A percentile compares a stretch with the other conserved stretches of the same genome.
These are phyloP conservation scores for Vitis riparia DNA, from an alignment of 164 flowering plant genomes.

Conservation along the genomic window DNA sequence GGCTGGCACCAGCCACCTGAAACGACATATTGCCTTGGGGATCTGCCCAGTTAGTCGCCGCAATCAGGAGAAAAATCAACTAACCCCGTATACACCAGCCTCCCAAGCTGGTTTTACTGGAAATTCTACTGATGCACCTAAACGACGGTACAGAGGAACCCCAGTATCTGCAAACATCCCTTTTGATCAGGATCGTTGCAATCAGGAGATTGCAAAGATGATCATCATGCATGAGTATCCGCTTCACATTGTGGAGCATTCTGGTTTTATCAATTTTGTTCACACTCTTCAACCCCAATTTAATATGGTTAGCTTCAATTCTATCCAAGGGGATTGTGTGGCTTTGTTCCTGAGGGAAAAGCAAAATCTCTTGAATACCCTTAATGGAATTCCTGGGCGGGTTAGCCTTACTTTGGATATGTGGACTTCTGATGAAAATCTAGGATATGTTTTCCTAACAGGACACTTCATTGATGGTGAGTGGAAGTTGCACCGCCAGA, in stretches of 20 bases:
- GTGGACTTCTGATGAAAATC: slow-evolving; percentile 55
- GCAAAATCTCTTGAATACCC: slow-evolving; percentile 42
- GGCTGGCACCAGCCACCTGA: slow-evolving; percentile 92
- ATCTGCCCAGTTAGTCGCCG: slow-evolving; percentile 55
- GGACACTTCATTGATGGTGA: slow-evolving; percentile 75
- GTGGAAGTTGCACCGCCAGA: slow-evolving; percentile 61
- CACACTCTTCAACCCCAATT: slow-evolving; percentile 64
- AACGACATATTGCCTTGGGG: slow-evolving; percentile 70
- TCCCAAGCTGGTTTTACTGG: slow-evolving; percentile 25
- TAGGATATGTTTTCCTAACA: slow-evolving; percentile 59
- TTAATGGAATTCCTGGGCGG: slow-evolving; percentile 51
- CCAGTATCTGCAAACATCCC: slow-evolving; percentile 24
- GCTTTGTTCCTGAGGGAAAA: slow-evolving; percentile 52
- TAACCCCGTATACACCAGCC: slow-evolving; percentile 20
- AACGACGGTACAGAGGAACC: slow-evolving; percentile 39
- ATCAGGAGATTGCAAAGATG: slow-evolving; percentile 66
- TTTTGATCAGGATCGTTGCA: slow-evolving; percentile 59
- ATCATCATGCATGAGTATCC: slow-evolving; percentile 78
- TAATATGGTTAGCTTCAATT: slow-evolving; percentile 42
- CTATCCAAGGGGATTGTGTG: slow-evolving; percentile 59
- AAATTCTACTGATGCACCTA: slow-evolving; percentile 40
- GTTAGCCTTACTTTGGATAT: slow-evolving; percentile 63
- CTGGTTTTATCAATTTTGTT: slow-evolving; percentile 59
- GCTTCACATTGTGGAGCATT: slow-evolving; percentile 65
- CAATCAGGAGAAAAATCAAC: slow-evolving; percentile 23